Conservation (phyloP, 2,329 filamentous ascomycete genomes). For the Diplodia corticola region DNA sequence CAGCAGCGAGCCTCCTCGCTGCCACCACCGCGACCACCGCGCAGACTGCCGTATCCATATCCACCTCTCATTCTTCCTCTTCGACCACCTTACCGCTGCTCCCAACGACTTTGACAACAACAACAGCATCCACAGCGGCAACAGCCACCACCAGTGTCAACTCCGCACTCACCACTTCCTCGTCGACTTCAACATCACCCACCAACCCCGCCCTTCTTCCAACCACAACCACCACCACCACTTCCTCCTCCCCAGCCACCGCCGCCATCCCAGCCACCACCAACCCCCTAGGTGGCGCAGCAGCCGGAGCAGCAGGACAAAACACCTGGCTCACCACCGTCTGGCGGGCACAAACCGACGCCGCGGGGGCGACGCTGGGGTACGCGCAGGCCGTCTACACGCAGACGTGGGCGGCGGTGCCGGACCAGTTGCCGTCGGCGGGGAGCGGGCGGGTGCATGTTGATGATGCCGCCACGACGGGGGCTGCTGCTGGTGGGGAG, state of each 20-base stretch:
- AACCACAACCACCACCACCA: background rate
- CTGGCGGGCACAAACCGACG: background rate
- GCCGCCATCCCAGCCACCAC: background rate
- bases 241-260: background rate
- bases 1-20: background rate
- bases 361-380: background rate
- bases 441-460: background rate
- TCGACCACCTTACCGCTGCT: no score
- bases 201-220: background rate
- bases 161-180: background rate
- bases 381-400: background rate
- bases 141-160: background rate
- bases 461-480: no score
- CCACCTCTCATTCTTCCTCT: background rate
- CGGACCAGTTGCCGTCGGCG: background rate
- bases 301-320: no score
- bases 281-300: background rate
- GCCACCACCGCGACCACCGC: background rate
- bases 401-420: conserved; percentile 1
- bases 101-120: no score
- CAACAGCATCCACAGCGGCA: background rate
- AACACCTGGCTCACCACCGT: background rate
- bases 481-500: no score
- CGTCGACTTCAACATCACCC: background rate
- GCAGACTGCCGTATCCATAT: background rate